Conservation (phyloP, 345 rosid genomes). For the Bruguiera sexangula region DNA sequence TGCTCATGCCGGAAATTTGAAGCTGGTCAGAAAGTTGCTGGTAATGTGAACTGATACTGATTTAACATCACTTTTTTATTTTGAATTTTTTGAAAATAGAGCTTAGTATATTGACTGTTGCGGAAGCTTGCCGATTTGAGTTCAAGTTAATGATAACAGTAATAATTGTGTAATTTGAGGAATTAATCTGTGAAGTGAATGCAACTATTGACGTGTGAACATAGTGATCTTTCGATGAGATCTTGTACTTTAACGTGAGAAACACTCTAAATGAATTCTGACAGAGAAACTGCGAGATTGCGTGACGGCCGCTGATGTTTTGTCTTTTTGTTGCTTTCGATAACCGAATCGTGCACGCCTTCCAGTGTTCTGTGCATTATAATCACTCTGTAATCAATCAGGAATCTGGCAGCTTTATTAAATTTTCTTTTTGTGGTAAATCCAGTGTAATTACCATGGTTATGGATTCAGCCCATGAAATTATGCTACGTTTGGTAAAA, state of each 20-base stretch:
- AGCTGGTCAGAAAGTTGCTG: conserved; percentile 72
- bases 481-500: too few relatives aligned
- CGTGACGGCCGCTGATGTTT: conserved; percentile 13
- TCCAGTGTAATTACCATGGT: too few relatives aligned
- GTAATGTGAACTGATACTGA: conserved; percentile 35
- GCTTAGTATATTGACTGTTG: too few relatives aligned
- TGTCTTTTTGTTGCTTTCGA: conserved; percentile 5
- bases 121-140: too few relatives aligned
- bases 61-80: background rate
- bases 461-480: too few relatives aligned
- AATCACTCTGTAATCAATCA: background rate
- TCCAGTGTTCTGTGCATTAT: background rate
- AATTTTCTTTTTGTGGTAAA: too few relatives aligned
- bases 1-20: conserved; percentile 64
- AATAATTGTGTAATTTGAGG: too few relatives aligned
- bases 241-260: background rate
- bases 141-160: too few relatives aligned
- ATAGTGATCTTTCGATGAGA: too few relatives aligned
- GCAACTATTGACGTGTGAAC: too few relatives aligned
- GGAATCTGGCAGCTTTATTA: background rate
- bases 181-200: too few relatives aligned
- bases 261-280: conserved; percentile 5
- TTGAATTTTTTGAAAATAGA: too few relatives aligned
- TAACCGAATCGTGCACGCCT: background rate
- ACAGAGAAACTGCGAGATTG: background rate